phyloP scores from a whole-genome alignment of 2,329 filamentous ascomycete genomes.

The Trichoderma oligosporum region DNA sequence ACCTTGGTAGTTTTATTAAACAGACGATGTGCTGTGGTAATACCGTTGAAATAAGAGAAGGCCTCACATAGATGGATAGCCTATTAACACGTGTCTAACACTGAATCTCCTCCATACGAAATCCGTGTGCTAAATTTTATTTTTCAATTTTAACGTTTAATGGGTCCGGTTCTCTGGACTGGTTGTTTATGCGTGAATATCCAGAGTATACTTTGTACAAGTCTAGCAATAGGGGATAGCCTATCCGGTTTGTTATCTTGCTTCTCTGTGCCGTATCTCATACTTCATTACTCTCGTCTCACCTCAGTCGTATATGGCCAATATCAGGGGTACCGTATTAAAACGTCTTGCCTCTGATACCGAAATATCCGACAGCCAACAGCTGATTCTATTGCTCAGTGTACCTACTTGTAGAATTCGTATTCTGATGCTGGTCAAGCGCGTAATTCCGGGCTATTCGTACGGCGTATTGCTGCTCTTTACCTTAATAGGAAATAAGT shows the following conservation, averaged over 20 bases:
- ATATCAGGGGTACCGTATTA: neutral
- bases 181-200: neutral
- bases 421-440: neutral
- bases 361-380: neutral
- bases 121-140: too few relatives aligned
- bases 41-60: too few relatives aligned
- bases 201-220: neutral
- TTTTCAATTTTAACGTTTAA: too few relatives aligned
- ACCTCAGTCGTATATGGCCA: neutral
- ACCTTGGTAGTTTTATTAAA: too few relatives aligned
- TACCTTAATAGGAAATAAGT: too few relatives aligned
- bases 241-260: neutral
- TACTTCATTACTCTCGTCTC: neutral
- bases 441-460: neutral
- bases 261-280: neutral
- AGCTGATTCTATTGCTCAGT: neutral
- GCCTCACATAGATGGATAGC: too few relatives aligned
- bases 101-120: too few relatives aligned
- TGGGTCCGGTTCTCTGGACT: neutral
- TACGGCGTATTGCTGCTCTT: neutral
- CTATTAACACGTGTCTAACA: too few relatives aligned
- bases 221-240: neutral
- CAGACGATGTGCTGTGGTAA: too few relatives aligned
- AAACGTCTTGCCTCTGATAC: neutral
- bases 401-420: neutral